Evolutionary conservation across 164 flowering plant genomes (phyloP).

Genomic region (Dillenia suffruticosa): DNA sequence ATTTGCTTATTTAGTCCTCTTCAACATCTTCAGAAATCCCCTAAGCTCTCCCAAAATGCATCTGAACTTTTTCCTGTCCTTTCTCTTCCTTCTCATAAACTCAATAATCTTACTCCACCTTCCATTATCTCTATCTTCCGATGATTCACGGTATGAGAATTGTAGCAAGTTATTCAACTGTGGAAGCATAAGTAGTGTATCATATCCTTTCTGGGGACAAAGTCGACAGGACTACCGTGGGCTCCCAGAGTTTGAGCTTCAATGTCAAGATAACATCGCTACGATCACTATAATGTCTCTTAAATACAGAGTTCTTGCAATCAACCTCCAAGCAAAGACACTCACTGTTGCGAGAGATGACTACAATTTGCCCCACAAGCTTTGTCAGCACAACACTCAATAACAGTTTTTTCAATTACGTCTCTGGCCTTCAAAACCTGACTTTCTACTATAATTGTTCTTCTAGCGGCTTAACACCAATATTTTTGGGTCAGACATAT

Average conservation of each 20-base stretch:
- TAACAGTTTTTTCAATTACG: too few species aligned
- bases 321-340: not conserved
- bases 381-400: not conserved
- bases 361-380: not conserved
- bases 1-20: too few species aligned
- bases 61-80: not conserved
- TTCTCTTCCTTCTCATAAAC: not conserved
- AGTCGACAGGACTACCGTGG: slow-evolving; percentile 12
- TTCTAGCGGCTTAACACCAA: too few species aligned
- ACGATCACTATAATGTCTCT: not conserved
- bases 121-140: not conserved
- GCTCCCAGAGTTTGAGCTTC: slow-evolving; percentile 8
- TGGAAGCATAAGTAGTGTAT: not conserved
- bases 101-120: not conserved
- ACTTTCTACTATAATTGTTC: too few species aligned
- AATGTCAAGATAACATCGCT: not conserved
- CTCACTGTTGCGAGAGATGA: slow-evolving; percentile 3
- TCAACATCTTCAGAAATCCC: not conserved
- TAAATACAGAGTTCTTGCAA: not conserved
- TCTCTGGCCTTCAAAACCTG: too few species aligned
- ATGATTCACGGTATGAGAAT: not conserved
- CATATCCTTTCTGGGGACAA: slow-evolving; percentile 16
- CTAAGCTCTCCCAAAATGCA: not conserved
- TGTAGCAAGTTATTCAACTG: not conserved
- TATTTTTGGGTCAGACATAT: too few species aligned